Evolutionary conservation across 495 filamentous ascomycete genomes (phyloP).

Genomic region (Penicillium angulare): DNA sequence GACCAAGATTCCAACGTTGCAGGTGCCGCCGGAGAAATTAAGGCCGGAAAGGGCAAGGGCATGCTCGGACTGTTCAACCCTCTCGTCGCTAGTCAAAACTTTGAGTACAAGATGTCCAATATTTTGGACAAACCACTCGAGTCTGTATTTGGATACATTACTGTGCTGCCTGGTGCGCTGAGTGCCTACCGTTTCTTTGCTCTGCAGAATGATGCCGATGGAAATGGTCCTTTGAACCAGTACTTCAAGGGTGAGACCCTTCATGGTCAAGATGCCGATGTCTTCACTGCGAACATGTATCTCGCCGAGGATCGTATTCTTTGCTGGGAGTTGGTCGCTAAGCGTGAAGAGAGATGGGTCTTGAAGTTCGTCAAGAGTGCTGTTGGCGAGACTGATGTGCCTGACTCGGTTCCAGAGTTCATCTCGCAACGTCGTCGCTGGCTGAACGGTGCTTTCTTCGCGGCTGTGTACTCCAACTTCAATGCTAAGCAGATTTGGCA

Average conservation of each 20-base stretch:
- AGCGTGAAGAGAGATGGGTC: constrained; percentile 92
- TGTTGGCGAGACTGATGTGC: constrained; percentile 96
- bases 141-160: constrained; percentile 97
- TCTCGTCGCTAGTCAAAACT: constrained; percentile 94
- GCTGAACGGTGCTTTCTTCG: constrained; percentile 99
- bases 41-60: constrained; percentile 85
- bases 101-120: constrained; percentile 99
- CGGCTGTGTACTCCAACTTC: constrained; percentile 93
- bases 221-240: constrained; percentile 92
- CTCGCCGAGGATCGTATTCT: constrained; percentile 97
- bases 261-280: constrained; percentile 94
- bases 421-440: constrained; percentile 93
- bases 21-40: constrained; percentile 96
- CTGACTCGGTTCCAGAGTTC: constrained; percentile 74
- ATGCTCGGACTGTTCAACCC: constrained; percentile 87
- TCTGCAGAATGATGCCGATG: constrained; percentile 93
- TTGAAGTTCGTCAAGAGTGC: constrained; percentile 96
- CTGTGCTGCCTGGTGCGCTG: constrained; percentile 90
- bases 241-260: constrained; percentile 99
- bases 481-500: constrained; percentile 92
- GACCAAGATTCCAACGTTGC: constrained; percentile 96
- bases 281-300: constrained; percentile 99
- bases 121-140: constrained; percentile 98
- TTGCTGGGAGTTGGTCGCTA: constrained; percentile 98
- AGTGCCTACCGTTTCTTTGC: constrained; percentile 97